Conservation (phyloP, 768 basidiomycete species). For the Boletus barrowsii region DNA sequence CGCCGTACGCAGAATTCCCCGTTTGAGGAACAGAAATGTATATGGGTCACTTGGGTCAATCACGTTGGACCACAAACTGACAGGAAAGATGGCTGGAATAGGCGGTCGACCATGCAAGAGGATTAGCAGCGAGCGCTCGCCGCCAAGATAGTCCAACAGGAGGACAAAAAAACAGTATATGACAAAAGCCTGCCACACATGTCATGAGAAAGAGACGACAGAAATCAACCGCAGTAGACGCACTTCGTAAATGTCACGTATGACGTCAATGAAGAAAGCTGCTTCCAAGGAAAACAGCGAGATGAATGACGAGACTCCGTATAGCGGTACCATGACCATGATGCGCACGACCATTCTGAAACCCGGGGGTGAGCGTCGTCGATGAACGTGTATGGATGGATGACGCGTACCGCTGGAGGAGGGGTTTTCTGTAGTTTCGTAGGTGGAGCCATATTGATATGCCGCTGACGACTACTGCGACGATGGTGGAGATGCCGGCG, state of each 20-base stretch:
- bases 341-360: slow-evolving; percentile 87
- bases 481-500: slow-evolving; percentile 59
- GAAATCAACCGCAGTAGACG: slow-evolving; percentile 18
- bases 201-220: not conserved
- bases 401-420: slow-evolving; percentile 62
- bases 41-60: slow-evolving; percentile 95
- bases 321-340: slow-evolving; percentile 96
- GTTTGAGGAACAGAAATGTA: slow-evolving; percentile 88
- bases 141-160: slow-evolving; percentile 81
- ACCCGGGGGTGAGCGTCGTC: slow-evolving; percentile 3
- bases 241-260: slow-evolving; percentile 96
- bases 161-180: slow-evolving; percentile 92
- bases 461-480: slow-evolving; percentile 71
- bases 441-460: slow-evolving; percentile 78
- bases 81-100: slow-evolving; percentile 82
- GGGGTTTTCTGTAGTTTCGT: slow-evolving; percentile 82
- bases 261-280: slow-evolving; percentile 93
- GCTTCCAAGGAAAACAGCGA: slow-evolving; percentile 92
- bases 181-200: slow-evolving; percentile 68
- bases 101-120: slow-evolving; percentile 89
- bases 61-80: slow-evolving; percentile 77
- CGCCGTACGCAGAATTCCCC: slow-evolving; percentile 82
- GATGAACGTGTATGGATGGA: not conserved
- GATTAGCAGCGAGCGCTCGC: slow-evolving; percentile 90
- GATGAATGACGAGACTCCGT: slow-evolving; percentile 86